Base-by-base conservation (phyloP, 345 rosid genomes). In the Aquilaria malaccensis region DNA sequence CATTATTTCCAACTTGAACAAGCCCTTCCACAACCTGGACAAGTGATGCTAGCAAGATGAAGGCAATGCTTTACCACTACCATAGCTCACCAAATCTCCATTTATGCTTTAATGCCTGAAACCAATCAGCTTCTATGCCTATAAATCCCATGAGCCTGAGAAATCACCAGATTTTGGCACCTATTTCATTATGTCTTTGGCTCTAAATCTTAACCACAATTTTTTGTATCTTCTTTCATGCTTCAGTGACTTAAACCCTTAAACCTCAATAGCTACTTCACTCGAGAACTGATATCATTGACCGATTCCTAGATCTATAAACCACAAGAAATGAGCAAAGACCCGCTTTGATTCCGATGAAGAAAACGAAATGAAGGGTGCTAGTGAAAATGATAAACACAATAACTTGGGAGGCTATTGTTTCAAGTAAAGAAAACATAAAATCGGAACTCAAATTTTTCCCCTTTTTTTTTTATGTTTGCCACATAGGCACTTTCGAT, bases 61-160 rank as follows among this genome's bases (percentile, higher is more conserved):
- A 22, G 22, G 22, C 22, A 22, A 22, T 1, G 1, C 22, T 1
- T 22, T 22, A 0, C 22, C 22, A 22, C 11, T 67, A 43, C 63
- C 6, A 49, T 78, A 69, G 55, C 70, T 83, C 66, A 67, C 33
- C 55, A 76, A 89, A 64, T 81, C 96, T 72, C 92, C 95, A 2
- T 86, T 95, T 32, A 33, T 84, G n/a, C 63, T 91, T 49, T 84
- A 86, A 30, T 83, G 90, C 52, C 80, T 88, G 52, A 88, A 79
- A 65, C 84, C 96, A 51, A 72, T 88, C 13, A 83, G 75, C 77
- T 75, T 84, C 61, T 65, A 68, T 69, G 12, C 30, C 51, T 62
- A 54, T 50, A 74, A 79, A 80, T 79, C 85, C 46, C 79, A 60
- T 3, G 79, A 76, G 59, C 75, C 85, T 56, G 74, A 69, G 58